Evolutionary conservation across 495 filamentous ascomycete species (phyloP).

Genomic region (Xylaria scruposa): DNA sequence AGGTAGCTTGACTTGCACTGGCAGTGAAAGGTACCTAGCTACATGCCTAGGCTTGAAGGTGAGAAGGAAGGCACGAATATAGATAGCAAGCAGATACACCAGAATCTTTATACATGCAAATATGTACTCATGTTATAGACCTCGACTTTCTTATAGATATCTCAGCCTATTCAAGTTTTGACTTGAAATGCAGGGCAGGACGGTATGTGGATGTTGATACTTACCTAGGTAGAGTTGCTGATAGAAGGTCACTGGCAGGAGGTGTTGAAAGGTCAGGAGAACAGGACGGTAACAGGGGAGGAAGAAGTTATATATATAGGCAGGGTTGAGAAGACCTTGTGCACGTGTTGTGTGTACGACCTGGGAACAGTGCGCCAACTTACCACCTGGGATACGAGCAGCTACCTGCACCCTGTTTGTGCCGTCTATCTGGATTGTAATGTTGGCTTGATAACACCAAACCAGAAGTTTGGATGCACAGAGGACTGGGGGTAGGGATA

Average conservation of each 20-base stretch:
- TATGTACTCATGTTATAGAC: background rate
- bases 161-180: background rate
- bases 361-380: too few species aligned
- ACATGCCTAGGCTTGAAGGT: background rate
- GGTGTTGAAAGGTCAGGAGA: background rate
- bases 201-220: background rate
- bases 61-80: background rate
- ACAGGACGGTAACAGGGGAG: background rate
- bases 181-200: background rate
- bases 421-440: too few species aligned
- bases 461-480: too few species aligned
- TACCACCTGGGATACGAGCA: background rate
- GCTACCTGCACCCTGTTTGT: background rate
- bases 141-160: background rate
- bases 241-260: background rate
- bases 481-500: background rate
- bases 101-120: background rate
- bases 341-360: background rate
- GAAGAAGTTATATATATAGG: background rate
- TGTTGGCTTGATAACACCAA: too few species aligned
- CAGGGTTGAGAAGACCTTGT: background rate
- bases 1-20: too few species aligned
- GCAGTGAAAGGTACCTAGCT: background rate
- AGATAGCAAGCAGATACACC: background rate
- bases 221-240: too few species aligned